Evolutionary conservation across 2,329 filamentous ascomycete species (phyloP).

Genomic region (Hymenoscyphus fraxineus): DNA sequence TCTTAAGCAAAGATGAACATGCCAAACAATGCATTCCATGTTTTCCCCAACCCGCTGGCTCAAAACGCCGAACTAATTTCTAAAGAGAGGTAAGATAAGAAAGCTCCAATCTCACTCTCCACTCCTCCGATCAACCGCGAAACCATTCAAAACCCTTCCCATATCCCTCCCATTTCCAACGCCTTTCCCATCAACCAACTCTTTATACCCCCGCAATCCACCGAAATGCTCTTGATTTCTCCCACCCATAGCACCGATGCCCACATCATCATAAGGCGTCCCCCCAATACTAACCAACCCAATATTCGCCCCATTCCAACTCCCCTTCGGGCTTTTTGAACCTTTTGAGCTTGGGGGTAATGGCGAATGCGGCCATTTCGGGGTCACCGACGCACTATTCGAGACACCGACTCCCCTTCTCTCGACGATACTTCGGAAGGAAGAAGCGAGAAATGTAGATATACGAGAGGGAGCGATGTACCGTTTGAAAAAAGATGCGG

Average conservation of each 20-base stretch:
- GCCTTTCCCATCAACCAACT: not conserved
- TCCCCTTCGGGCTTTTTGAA: not conserved
- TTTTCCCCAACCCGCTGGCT: too few relatives aligned
- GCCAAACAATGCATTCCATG: too few relatives aligned
- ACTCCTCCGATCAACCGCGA: not conserved
- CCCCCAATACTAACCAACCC: not conserved
- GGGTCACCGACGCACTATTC: not conserved
- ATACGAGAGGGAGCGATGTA: constrained; percentile 2
- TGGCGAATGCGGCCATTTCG: not conserved
- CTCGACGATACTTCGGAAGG: not conserved
- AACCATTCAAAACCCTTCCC: not conserved
- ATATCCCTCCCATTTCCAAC: not conserved
- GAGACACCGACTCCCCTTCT: not conserved
- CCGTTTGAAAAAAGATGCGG: constrained; percentile 10
- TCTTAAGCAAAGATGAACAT: too few relatives aligned
- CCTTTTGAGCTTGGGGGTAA: not conserved
- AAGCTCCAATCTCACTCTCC: not conserved
- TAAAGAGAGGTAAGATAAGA: too few relatives aligned
- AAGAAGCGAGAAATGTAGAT: not conserved
- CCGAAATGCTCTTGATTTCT: not conserved
- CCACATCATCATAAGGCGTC: not conserved
- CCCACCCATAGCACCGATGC: not conserved
- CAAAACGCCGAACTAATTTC: too few relatives aligned
- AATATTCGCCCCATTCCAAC: not conserved
- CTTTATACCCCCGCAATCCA: not conserved